Conservation (phyloP, 225 moss, liverwort and hornwort genomes). For the Pseudoscleropodium purum region DNA sequence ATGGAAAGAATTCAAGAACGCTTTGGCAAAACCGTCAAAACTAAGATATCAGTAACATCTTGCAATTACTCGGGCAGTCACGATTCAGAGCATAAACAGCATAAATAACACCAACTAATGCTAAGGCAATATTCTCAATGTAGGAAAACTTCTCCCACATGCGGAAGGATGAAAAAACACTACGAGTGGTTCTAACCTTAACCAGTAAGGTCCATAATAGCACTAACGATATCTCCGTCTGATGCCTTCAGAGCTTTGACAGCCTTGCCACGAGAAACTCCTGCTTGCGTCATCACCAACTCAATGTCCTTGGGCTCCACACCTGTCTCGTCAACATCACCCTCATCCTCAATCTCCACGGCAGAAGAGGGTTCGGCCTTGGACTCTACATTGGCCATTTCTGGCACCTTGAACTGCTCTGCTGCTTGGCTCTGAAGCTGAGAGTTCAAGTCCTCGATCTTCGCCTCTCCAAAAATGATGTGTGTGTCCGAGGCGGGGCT, state of each 20-base stretch:
- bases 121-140: background rate
- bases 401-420: conserved; percentile 83
- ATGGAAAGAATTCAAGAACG: background rate
- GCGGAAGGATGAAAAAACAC: background rate
- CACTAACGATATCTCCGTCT: conserved; percentile 78
- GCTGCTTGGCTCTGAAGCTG: conserved; percentile 88
- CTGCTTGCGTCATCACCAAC: conserved; percentile 89
- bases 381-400: conserved; percentile 49
- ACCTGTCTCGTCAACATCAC: conserved; percentile 74
- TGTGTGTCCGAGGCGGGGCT: conserved; percentile 81
- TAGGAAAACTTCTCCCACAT: background rate
- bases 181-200: background rate
- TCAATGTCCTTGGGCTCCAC: conserved; percentile 91
- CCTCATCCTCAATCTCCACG: conserved; percentile 54
- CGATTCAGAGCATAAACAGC: background rate
- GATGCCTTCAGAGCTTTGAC: conserved; percentile 67
- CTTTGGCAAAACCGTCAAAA: background rate
- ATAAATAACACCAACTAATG: background rate
- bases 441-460: conserved; percentile 88
- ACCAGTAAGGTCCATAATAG: conserved; percentile 80
- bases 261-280: conserved; percentile 66
- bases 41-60: background rate
- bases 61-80: background rate
- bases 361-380: conserved; percentile 67
- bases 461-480: conserved; percentile 89